Base-by-base conservation (phyloP, 345 rosid species). In the Heritiera fomes region DNA sequence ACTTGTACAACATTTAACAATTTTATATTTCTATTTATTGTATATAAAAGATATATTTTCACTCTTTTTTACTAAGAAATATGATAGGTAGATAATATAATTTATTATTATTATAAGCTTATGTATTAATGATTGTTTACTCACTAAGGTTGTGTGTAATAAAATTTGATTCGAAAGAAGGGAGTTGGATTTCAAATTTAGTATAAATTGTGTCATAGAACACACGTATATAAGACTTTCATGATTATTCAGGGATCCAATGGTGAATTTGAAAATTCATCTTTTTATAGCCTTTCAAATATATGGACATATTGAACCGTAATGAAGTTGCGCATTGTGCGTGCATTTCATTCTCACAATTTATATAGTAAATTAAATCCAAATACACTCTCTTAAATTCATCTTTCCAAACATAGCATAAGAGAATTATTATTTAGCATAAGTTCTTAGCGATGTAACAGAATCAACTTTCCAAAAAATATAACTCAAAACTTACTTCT, bases 401-500 rank as follows among this genome's bases (percentile, higher is more conserved):
- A 52, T 13, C 17, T 52, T 12, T 4, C 56, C 56, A 4, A 14
- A 13, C 5, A 52, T 14, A 13, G 34, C 38, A 34, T 34, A 34
- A 34, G 38, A 34, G 38, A 34, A 34, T 34, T 34, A 34, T 34
- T 34, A 34, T 34, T 34, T 1, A 34, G 38, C 64, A 60, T n/a
- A 60, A 9, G n/a, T 3, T 23, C 9, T 15, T 32, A 71, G 23
- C 28, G 30, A 50, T 49, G 59, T 17, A 49, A 50, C 45, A 18
- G 71, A 61, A 71, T 14, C 30, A 32, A 60, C 5, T 45, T 68
- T 0, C 61, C 20, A 0, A 8, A 49, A 55, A 73, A 14, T 11
- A 20, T 8, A 38, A 59, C 11, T 13, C 15, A 2, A 30, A 78
- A 77, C 81, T 87, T 85, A 96, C 99, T 90, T 96, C 99, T 82